These are phyloP conservation scores for Termitomyces eurrhizus DNA, from an alignment of 768 basidiomycete species.

Conservation along the genomic window DNA sequence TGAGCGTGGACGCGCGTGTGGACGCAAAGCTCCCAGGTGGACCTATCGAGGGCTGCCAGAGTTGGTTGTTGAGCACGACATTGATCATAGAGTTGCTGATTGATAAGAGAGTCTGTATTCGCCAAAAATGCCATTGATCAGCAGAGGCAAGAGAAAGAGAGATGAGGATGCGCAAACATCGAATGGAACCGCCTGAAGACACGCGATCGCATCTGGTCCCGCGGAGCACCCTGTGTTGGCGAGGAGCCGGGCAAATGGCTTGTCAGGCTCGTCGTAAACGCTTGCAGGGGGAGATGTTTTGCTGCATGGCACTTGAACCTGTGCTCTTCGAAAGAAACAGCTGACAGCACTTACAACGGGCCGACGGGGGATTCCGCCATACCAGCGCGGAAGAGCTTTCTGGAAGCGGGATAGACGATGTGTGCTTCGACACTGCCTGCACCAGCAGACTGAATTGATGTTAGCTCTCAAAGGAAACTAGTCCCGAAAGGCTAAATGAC, in stretches of 20 bases:
- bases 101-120: constrained; percentile 39
- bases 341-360: constrained; percentile 39
- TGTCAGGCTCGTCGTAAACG: constrained; percentile 48
- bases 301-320: constrained; percentile 22
- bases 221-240: constrained; percentile 44
- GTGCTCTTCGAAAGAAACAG: not conserved
- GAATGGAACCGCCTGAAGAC: constrained; percentile 44
- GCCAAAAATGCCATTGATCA: too few species aligned
- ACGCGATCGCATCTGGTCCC: constrained; percentile 39
- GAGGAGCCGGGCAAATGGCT: constrained; percentile 45
- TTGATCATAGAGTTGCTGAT: constrained; percentile 45
- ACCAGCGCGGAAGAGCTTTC: constrained; percentile 44
- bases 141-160: not conserved
- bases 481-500: not conserved
- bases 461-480: not conserved
- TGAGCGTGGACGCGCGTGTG: constrained; percentile 39
- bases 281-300: constrained; percentile 44
- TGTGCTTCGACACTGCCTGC: constrained; percentile 48
- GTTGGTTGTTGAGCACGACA: constrained; percentile 43
- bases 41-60: constrained; percentile 57
- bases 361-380: constrained; percentile 52
- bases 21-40: constrained; percentile 46
- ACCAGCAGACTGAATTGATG: constrained; percentile 37
- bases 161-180: constrained; percentile 24
- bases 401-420: constrained; percentile 35